A percentile compares a stretch with the other conserved stretches of the same genome.
These are phyloP conservation scores for Penicillium verrucosum DNA, from an alignment of 2,329 filamentous ascomycete species.

Conservation along the genomic window DNA sequence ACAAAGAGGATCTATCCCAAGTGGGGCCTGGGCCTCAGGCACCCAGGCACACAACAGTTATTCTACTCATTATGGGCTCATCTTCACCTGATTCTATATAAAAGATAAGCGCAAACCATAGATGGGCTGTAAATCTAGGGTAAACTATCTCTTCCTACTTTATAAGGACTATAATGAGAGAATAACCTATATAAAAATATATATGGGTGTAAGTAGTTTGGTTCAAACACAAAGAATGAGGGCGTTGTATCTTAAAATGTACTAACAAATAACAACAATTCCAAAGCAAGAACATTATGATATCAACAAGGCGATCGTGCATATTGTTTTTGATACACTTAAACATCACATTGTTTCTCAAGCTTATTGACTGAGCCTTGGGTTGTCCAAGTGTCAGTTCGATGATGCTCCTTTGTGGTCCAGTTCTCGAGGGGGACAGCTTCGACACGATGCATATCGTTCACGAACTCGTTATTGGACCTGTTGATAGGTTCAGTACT, in stretches of 20 bases:
- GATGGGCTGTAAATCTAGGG: too few species aligned
- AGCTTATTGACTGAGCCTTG: neutral
- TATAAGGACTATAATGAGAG: too few species aligned
- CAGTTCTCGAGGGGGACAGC: conserved; percentile 14
- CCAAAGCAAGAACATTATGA: neutral
- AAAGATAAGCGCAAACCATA: too few species aligned
- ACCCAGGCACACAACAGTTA: too few species aligned
- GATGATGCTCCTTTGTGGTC: neutral
- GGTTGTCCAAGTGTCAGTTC: conserved; percentile 2
- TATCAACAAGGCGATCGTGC: neutral
- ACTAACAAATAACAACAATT: neutral
- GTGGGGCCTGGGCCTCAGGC: too few species aligned
- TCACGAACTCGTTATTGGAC: conserved; percentile 6
- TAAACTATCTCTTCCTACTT: too few species aligned
- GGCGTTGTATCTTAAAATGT: neutral
- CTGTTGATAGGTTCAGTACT: conserved; percentile 21
- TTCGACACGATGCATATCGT: conserved; percentile 9
- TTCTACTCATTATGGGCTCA: too few species aligned
- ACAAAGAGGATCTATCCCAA: too few species aligned
- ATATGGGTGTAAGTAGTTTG: too few species aligned
- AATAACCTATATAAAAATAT: too few species aligned
- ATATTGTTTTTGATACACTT: neutral
- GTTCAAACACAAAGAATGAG: neutral
- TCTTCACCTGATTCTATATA: too few species aligned
- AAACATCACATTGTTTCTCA: neutral